A percentile compares a stretch with the other conserved stretches of the same genome.
These are phyloP conservation scores for Trichoderma gamsii DNA, from an alignment of 495 filamentous ascomycete genomes.

Conservation along the genomic window DNA sequence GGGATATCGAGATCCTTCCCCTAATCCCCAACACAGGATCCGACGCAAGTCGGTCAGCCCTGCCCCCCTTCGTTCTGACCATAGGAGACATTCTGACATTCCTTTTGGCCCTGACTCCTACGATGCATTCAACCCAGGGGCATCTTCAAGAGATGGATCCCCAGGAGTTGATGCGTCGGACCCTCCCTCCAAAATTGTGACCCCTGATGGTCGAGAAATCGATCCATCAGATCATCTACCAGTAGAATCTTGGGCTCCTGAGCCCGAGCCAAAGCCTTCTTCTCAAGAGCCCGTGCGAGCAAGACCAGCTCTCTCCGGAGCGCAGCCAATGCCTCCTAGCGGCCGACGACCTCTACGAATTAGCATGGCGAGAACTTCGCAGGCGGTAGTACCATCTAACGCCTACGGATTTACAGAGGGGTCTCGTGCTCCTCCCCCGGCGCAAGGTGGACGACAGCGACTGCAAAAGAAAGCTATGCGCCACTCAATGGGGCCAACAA, in stretches of 20 bases:
- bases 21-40: conserved; percentile 42
- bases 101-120: conserved; percentile 92
- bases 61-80: conserved; percentile 51
- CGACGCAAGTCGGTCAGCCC: conserved; percentile 75
- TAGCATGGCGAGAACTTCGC: conserved; percentile 25
- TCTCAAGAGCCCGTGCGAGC: conserved; percentile 38
- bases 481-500: conserved; percentile 34
- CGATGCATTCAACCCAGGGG: conserved; percentile 61
- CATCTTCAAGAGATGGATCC: conserved; percentile 26
- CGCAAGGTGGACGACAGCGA: conserved; percentile 43
- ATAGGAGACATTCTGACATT: conserved; percentile 52
- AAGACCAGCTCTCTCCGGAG: conserved; percentile 38
- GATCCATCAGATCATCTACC: conserved; percentile 93
- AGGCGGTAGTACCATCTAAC: conserved; percentile 20
- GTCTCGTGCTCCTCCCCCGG: conserved; percentile 20
- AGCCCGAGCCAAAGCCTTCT: conserved; percentile 71
- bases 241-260: conserved; percentile 84
- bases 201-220: conserved; percentile 76
- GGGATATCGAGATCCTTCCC: conserved; percentile 17
- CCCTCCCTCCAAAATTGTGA: conserved; percentile 57
- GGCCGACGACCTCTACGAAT: conserved; percentile 22
- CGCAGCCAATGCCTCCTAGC: conserved; percentile 39
- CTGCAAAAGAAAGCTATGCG: conserved; percentile 55
- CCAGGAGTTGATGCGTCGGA: conserved; percentile 38
- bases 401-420: conserved; percentile 26